Conservation (phyloP, 768 basidiomycete species). For the Chalciporus piperatus region DNA sequence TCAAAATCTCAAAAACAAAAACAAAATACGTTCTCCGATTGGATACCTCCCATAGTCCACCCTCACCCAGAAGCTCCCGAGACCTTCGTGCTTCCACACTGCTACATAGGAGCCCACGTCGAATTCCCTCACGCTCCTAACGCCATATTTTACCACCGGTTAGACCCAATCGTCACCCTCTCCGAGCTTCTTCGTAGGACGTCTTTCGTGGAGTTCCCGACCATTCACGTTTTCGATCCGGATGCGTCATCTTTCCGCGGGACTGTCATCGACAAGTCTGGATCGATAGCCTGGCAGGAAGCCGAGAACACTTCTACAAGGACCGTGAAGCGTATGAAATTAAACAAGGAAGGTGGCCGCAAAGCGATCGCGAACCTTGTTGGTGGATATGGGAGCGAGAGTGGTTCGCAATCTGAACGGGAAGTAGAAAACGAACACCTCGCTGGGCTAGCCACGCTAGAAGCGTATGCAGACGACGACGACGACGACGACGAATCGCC, state of each 20-base stretch:
- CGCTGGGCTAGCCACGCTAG: constrained; percentile 22
- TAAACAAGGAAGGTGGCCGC: constrained; percentile 51
- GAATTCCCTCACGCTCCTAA: constrained; percentile 26
- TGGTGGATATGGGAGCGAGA: constrained; percentile 58
- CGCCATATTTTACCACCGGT: constrained; percentile 47
- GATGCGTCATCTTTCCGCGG: constrained; percentile 52
- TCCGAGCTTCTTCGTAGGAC: constrained; percentile 50
- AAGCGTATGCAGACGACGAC: constrained; percentile 24
- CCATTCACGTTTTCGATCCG: constrained; percentile 71
- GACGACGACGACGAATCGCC: constrained; percentile 12
- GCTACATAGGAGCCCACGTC: constrained; percentile 52
- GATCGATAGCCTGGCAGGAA: constrained; percentile 29
- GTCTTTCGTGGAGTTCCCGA: constrained; percentile 81
- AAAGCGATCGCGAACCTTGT: constrained; percentile 56
- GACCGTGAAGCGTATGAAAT: constrained; percentile 52
- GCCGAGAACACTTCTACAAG: constrained; percentile 30
- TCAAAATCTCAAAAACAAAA: constrained; percentile 42
- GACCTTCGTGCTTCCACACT: constrained; percentile 54
- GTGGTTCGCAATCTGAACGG: constrained; percentile 35
- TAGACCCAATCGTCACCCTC: constrained; percentile 53
- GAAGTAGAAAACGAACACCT: constrained; percentile 1
- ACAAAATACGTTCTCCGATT: constrained; percentile 45
- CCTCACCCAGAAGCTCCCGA: constrained; percentile 57
- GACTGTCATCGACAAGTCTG: constrained; percentile 54
- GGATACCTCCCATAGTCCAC: constrained; percentile 53